Evolutionary conservation across 768 basidiomycete genomes (phyloP).

Genomic region (Suillus ampliporus): DNA sequence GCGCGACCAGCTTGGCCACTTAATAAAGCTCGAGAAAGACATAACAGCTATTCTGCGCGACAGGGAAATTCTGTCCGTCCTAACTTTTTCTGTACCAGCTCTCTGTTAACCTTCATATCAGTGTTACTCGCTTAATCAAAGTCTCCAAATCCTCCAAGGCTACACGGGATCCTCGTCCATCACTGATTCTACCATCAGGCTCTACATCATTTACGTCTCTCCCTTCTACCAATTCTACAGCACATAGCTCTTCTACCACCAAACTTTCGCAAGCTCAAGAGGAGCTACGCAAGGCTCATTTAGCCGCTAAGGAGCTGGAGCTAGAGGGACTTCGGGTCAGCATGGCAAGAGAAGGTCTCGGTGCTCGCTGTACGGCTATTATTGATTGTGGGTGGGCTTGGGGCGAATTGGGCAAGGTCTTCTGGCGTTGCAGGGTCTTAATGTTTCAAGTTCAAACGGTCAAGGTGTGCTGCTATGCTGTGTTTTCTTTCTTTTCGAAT

Average conservation of each 20-base stretch:
- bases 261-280: slow-evolving; percentile 73
- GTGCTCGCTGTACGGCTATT: slow-evolving; percentile 65
- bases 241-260: slow-evolving; percentile 27
- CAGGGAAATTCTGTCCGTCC: slow-evolving; percentile 78
- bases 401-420: slow-evolving; percentile 70
- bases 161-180: slow-evolving; percentile 44
- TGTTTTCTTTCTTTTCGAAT: neutral
- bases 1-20: slow-evolving; percentile 59
- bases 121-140: slow-evolving; percentile 81
- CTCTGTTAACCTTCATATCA: slow-evolving; percentile 30
- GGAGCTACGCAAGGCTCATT: slow-evolving; percentile 80
- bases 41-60: slow-evolving; percentile 73
- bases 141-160: slow-evolving; percentile 64
- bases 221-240: slow-evolving; percentile 35
- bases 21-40: slow-evolving; percentile 77
- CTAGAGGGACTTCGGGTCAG: slow-evolving; percentile 56
- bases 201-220: slow-evolving; percentile 54
- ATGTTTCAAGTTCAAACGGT: neutral
- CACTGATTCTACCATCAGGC: slow-evolving; percentile 30
- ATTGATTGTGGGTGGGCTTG: slow-evolving; percentile 72
- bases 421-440: slow-evolving; percentile 25
- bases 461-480: slow-evolving; percentile 8
- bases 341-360: slow-evolving; percentile 67
- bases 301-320: slow-evolving; percentile 72
- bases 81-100: neutral